Base-by-base conservation (phyloP, 148 eudicot genomes). In the Drosera capensis region DNA sequence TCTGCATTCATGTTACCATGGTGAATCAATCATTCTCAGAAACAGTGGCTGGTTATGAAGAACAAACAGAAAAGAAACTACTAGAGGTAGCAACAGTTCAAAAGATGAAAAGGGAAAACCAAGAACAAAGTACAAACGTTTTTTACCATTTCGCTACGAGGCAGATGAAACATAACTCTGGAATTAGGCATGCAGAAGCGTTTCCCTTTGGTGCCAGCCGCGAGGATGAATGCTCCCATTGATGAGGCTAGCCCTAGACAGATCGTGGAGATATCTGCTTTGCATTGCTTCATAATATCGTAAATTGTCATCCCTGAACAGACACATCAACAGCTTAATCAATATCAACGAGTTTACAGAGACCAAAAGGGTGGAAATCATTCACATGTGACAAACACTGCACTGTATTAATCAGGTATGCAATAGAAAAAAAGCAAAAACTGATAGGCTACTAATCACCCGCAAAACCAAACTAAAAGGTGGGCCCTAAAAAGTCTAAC, bases 221-320 rank as follows among this genome's bases (percentile, higher is more conserved):
- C 99, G 43, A 90, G 93, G 51, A 90, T 71, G 59, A 90, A 90
- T 21, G 95, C 99, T 40, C 94, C 95, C 95, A 90, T 85, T 18
- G 99, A 84, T 31, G 95, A 95, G 49, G 99, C 99, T 47, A 90
- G 55, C n/a, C 99, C 99, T 44, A 85, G 23, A 50, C 93, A 78
- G 50, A 76, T 70, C 30, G 99, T 90, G 29, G 99, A 90, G 51
- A 90, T 73, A 73, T 90, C 99, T 20, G 95, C 95, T 68, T 76
- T 76, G 71, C 95, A 85, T 50, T 75, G 56, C 70, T 85, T 90
- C 99, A 90, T 90, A 17, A 94, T 85, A 74, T 90, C 99, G 54
- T 90, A 90, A 21, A 90, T 90, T 57, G 85, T 95, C 99, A 90
- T 78, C 35, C 93, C 99, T 88, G n/a, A n/a, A n/a, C n/a, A 52